phyloP scores from a whole-genome alignment of 345 rosid species.

The Nasturtium officinale region DNA sequence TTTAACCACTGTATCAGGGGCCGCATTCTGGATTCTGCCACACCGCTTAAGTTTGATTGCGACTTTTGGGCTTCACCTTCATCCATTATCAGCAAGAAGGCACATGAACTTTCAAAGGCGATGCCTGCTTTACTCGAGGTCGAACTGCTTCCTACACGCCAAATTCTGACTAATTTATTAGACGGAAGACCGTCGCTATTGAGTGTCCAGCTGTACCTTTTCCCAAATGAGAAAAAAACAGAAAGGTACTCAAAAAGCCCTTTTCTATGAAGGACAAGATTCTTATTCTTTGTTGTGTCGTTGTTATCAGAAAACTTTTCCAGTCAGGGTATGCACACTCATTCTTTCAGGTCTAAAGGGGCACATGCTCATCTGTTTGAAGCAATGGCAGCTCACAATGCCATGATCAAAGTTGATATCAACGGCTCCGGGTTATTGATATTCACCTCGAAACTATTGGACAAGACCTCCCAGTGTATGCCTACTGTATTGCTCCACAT shows the following conservation, averaged over 20 bases:
- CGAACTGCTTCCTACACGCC: constrained; percentile 48
- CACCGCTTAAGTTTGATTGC: constrained; percentile 43
- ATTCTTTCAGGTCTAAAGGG: constrained; percentile 36
- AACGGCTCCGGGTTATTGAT: constrained; percentile 59
- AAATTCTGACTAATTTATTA: constrained; percentile 40
- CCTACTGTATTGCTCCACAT: neutral
- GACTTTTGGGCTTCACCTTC: constrained; percentile 57
- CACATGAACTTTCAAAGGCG: constrained; percentile 45
- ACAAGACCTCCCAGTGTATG: constrained; percentile 57
- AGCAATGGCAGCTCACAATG: constrained; percentile 46
- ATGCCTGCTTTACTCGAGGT: constrained; percentile 56
- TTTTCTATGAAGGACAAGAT: constrained; percentile 15
- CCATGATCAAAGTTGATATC: constrained; percentile 48
- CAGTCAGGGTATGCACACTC: constrained; percentile 3
- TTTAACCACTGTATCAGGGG: constrained; percentile 52
- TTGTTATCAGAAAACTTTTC: neutral
- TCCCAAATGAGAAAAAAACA: constrained; percentile 46
- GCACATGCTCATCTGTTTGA: constrained; percentile 41
- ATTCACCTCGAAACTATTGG: constrained; percentile 60
- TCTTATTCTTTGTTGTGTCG: constrained; percentile 19
- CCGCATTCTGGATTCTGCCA: constrained; percentile 46
- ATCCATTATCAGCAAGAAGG: constrained; percentile 46
- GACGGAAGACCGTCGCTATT: constrained; percentile 45
- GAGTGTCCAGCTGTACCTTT: constrained; percentile 58
- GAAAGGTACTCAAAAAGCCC: constrained; percentile 51